phyloP scores from a whole-genome alignment of 208 protist species.

The Trypanosomatidae sp. region DNA sequence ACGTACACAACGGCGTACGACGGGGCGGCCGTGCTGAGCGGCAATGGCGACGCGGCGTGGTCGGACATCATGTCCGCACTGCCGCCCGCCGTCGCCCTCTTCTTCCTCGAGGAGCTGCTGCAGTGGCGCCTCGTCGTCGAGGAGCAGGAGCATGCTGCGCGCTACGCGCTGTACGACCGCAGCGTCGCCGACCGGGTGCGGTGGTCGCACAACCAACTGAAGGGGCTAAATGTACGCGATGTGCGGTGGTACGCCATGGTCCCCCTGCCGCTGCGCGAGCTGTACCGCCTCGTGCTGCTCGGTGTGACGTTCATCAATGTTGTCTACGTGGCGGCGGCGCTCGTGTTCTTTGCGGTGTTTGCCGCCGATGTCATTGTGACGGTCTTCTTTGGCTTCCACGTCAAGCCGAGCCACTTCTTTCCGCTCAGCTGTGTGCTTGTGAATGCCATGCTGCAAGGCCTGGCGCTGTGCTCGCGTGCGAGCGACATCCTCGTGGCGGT shows the following conservation, averaged over 20 bases:
- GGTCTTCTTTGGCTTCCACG: constrained; percentile 45
- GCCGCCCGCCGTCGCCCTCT: constrained; percentile 14
- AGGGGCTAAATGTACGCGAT: constrained; percentile 12
- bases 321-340: constrained; percentile 27
- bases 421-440: constrained; percentile 28
- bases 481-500: constrained; percentile 21
- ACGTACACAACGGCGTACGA: too few relatives aligned
- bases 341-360: constrained; percentile 33
- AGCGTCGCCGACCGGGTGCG: constrained; percentile 6
- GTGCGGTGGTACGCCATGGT: constrained; percentile 35
- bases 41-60: too few relatives aligned
- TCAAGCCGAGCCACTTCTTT: constrained; percentile 36
- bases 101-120: constrained; percentile 54
- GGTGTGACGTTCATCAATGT: constrained; percentile 19
- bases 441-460: constrained; percentile 25
- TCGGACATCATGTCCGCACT: constrained; percentile 17
- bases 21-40: too few relatives aligned
- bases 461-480: constrained; percentile 26
- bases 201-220: constrained; percentile 2
- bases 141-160: constrained; percentile 13
- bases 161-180: constrained; percentile 20
- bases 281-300: constrained; percentile 17
- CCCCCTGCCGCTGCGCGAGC: constrained; percentile 17
- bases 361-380: constrained; percentile 21
- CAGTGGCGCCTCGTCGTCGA: constrained; percentile 27